phyloP scores from a whole-genome alignment of 495 filamentous ascomycete genomes.

The Lasiosphaeria hispida region DNA sequence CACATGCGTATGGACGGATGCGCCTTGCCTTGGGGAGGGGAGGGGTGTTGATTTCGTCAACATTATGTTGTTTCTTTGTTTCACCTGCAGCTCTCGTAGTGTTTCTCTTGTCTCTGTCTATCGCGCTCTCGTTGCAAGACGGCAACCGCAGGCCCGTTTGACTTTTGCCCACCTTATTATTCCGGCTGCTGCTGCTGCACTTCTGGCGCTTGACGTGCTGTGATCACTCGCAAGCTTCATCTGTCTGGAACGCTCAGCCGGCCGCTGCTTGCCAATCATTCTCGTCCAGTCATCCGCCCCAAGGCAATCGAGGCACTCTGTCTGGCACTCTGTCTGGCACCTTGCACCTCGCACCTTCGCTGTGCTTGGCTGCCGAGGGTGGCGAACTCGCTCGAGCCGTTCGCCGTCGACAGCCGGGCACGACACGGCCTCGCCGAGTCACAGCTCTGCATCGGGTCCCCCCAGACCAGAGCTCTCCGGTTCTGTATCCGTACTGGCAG shows the following conservation, averaged over 20 bases:
- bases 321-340: too few relatives aligned
- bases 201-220: background rate
- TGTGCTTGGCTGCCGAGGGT: slow-evolving; percentile 9
- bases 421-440: slow-evolving; percentile 24
- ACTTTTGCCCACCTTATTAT: slow-evolving; percentile 9
- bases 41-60: too few relatives aligned
- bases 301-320: too few relatives aligned
- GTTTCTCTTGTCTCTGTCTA: background rate
- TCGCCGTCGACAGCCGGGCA: slow-evolving; percentile 28
- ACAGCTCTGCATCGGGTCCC: slow-evolving; percentile 6
- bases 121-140: background rate
- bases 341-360: background rate
- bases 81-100: too few relatives aligned
- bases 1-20: too few relatives aligned
- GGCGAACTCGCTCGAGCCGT: slow-evolving; percentile 21
- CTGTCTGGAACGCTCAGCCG: slow-evolving; percentile 5
- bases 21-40: too few relatives aligned
- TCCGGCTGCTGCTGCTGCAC: background rate
- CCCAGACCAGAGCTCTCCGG: background rate
- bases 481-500: too few relatives aligned
- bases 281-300: background rate
- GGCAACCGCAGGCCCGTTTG: background rate
- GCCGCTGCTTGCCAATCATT: slow-evolving; percentile 10
- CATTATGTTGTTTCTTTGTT: too few relatives aligned
- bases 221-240: slow-evolving; percentile 2